Evolutionary conservation across 139 green algal genomes (phyloP).

Genomic region (Chlamydomonas sp.): DNA sequence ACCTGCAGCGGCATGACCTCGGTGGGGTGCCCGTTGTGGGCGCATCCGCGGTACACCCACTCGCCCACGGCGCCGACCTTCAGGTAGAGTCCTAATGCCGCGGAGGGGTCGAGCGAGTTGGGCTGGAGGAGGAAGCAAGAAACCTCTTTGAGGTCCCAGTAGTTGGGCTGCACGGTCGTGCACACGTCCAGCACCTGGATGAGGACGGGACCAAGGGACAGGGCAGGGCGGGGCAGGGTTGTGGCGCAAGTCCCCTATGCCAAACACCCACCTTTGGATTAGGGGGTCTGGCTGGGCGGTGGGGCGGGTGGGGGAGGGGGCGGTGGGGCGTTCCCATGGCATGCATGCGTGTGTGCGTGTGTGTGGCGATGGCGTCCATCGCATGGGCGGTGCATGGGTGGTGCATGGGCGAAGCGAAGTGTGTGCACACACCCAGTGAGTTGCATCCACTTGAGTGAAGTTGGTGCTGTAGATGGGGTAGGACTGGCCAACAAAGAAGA

Average conservation of each 20-base stretch:
- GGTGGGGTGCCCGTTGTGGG: constrained; percentile 4
- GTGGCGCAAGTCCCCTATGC: no score
- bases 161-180: constrained; percentile 4
- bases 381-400: no score
- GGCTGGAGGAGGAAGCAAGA: constrained; percentile 35
- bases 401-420: no score
- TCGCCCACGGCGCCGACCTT: constrained; percentile 22
- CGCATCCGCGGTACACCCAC: constrained; percentile 15
- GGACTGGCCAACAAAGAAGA: constrained; percentile 6
- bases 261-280: no score
- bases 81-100: constrained; percentile 46
- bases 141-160: constrained; percentile 16
- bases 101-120: constrained; percentile 38
- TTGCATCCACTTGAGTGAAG: constrained; percentile 9
- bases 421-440: constrained; percentile 14
- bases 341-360: no score
- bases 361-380: no score
- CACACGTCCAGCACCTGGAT: constrained; percentile 21
- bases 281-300: no score
- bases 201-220: no score
- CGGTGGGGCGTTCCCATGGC: no score
- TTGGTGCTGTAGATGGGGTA: neutral
- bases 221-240: no score
- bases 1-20: constrained; percentile 15
- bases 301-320: no score